Evolutionary conservation across 352 stramenopile genomes (phyloP).

Genomic region (Pythium biforme): DNA sequence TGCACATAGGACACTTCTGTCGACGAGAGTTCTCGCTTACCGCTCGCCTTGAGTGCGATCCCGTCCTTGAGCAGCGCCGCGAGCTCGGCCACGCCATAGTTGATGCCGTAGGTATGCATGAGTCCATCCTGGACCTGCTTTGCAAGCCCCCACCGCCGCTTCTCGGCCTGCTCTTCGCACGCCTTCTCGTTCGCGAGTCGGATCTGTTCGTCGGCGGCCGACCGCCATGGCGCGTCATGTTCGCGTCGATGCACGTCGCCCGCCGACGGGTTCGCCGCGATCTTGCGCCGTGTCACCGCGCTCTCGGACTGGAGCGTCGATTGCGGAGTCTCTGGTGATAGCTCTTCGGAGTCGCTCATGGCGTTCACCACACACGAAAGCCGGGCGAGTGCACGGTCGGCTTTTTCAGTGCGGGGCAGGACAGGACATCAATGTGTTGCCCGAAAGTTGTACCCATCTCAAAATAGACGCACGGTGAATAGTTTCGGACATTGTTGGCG

Average conservation of each 20-base stretch:
- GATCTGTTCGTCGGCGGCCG: constrained; percentile 42
- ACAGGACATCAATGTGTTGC: too few species aligned
- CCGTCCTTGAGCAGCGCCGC: constrained; percentile 61
- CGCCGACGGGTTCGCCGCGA: constrained; percentile 56
- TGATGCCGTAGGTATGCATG: constrained; percentile 68
- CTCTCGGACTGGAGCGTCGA: background rate
- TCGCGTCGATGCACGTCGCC: constrained; percentile 67
- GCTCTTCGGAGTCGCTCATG: background rate
- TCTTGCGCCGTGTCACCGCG: constrained; percentile 29
- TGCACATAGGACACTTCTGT: constrained; percentile 60
- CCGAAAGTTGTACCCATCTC: constrained; percentile 9
- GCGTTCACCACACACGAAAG: background rate
- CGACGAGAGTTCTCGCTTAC: constrained; percentile 30
- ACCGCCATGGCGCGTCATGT: constrained; percentile 47
- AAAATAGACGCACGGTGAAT: constrained; percentile 1
- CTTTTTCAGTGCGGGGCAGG: too few species aligned
- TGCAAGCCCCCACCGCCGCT: constrained; percentile 65
- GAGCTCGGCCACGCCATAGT: constrained; percentile 69
- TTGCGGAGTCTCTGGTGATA: background rate
- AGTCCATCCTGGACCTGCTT: constrained; percentile 75
- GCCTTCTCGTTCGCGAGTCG: constrained; percentile 40
- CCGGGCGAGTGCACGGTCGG: background rate
- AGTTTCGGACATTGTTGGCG: too few species aligned
- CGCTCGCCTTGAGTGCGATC: constrained; percentile 35
- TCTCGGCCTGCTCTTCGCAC: constrained; percentile 60